Percentiles rank a stretch among this genome's conserved stretches.
Evolutionary conservation across 768 basidiomycete genomes (phyloP).

Genomic region (Lactifluus hygrophoroides): DNA sequence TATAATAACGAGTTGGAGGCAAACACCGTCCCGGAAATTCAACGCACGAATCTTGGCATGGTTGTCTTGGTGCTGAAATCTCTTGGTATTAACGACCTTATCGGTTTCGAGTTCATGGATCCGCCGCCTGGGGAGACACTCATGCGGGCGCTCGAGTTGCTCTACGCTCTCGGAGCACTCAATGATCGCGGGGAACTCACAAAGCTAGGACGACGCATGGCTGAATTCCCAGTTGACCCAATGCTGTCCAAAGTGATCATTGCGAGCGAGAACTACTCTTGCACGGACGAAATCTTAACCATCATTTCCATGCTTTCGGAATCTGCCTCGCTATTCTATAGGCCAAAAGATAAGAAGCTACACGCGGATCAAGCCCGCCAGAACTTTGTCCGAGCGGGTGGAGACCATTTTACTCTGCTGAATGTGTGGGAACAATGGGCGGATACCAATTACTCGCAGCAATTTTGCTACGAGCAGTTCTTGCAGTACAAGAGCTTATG

Average conservation of each 20-base stretch:
- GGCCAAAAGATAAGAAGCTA: slow-evolving; percentile 96
- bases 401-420: slow-evolving; percentile 94
- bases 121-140: slow-evolving; percentile 97
- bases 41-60: slow-evolving; percentile 95
- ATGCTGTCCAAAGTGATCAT: slow-evolving; percentile 97
- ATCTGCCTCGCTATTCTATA: slow-evolving; percentile 89
- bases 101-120: slow-evolving; percentile 98
- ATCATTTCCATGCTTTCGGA: slow-evolving; percentile 98
- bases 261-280: slow-evolving; percentile 85
- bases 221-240: slow-evolving; percentile 97
- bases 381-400: slow-evolving; percentile 92
- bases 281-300: slow-evolving; percentile 95
- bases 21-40: slow-evolving; percentile 97
- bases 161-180: slow-evolving; percentile 93
- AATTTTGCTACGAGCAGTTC: slow-evolving; percentile 95
- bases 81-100: slow-evolving; percentile 94
- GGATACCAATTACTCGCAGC: slow-evolving; percentile 94
- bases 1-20: slow-evolving; percentile 93
- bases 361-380: slow-evolving; percentile 97
- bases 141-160: slow-evolving; percentile 85
- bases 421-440: slow-evolving; percentile 99
- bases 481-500: slow-evolving; percentile 91
- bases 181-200: slow-evolving; percentile 96
- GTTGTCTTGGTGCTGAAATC: slow-evolving; percentile 94
- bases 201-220: slow-evolving; percentile 95